phyloP scores from a whole-genome alignment of 495 filamentous ascomycete species.

The Penicillium verhagenii region DNA sequence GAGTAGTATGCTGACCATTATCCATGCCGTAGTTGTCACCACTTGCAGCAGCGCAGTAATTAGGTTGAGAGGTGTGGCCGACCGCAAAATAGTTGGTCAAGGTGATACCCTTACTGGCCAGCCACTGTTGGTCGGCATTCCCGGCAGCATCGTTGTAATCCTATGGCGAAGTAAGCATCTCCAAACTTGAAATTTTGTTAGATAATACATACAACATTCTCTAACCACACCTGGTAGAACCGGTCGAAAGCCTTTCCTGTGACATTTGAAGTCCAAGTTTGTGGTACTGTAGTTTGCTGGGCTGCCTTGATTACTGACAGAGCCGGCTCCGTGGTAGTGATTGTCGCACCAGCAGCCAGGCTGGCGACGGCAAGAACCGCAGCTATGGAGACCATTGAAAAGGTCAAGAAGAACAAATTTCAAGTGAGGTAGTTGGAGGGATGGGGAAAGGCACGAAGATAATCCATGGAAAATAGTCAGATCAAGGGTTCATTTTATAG shows the following conservation, averaged over 20 bases:
- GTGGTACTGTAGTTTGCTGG: conserved; percentile 14
- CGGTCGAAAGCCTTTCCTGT: conserved; percentile 61
- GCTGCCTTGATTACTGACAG: conserved; percentile 2
- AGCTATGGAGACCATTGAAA: conserved; percentile 3
- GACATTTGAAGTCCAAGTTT: conserved; percentile 54
- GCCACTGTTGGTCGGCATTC: conserved; percentile 5
- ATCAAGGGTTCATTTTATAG: background rate
- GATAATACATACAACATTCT: conserved; percentile 59
- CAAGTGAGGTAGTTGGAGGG: background rate
- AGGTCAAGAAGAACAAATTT: background rate
- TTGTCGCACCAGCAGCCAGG: conserved; percentile 6
- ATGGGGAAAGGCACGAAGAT: background rate
- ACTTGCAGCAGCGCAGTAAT: conserved; percentile 7
- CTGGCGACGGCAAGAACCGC: conserved; percentile 5
- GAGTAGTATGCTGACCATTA: background rate
- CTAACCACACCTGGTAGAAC: conserved; percentile 64
- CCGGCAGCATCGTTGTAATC: conserved; percentile 4
- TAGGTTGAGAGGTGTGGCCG: conserved; percentile 9
- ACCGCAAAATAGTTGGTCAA: conserved; percentile 7
- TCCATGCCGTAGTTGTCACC: conserved; percentile 10
- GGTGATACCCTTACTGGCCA: conserved; percentile 7
- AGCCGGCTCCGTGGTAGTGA: conserved; percentile 8
- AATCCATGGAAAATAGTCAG: background rate
- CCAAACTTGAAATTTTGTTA: background rate
- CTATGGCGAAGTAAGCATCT: conserved; percentile 1